These are phyloP conservation scores for Graphilbum sp. DNA, from an alignment of 2,329 filamentous ascomycete species.

Conservation along the genomic window DNA sequence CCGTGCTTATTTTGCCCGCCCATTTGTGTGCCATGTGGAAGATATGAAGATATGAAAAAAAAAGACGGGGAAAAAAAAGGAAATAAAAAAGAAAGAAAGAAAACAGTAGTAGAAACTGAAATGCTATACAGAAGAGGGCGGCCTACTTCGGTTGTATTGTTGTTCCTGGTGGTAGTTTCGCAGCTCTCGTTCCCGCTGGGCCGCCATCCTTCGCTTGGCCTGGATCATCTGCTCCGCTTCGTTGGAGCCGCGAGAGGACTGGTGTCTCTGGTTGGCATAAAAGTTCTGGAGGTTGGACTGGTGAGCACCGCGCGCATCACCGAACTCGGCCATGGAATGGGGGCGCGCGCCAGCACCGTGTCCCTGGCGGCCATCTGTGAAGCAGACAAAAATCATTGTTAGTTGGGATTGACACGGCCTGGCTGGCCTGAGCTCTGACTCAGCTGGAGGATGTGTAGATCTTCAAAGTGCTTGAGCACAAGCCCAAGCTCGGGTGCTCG, in stretches of 20 bases:
- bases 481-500: constrained; percentile 43
- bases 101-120: constrained; percentile 1
- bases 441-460: no score
- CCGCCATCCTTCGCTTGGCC: constrained; percentile 97
- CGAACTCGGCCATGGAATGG: constrained; percentile 74
- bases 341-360: constrained; percentile 51
- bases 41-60: constrained; percentile 1
- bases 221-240: constrained; percentile 98
- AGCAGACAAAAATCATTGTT: no score
- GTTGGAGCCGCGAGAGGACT: constrained; percentile 63
- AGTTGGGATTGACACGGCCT: no score
- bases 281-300: constrained; percentile 81
- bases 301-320: constrained; percentile 50
- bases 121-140: constrained; percentile 54
- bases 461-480: constrained; percentile 15
- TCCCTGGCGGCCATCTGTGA: constrained; percentile 53
- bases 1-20: constrained; percentile 1
- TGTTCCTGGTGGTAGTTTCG: constrained; percentile 99
- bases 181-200: constrained; percentile 95
- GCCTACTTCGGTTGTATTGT: constrained; percentile 99
- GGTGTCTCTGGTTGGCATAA: constrained; percentile 86
- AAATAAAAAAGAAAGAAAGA: constrained; percentile 4
- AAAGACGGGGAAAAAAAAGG: constrained; percentile 5
- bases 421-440: no score
- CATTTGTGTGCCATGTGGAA: not conserved